These are phyloP conservation scores for Solanum gandarillasii DNA, from an alignment of 257 asterid species.

Conservation along the genomic window DNA sequence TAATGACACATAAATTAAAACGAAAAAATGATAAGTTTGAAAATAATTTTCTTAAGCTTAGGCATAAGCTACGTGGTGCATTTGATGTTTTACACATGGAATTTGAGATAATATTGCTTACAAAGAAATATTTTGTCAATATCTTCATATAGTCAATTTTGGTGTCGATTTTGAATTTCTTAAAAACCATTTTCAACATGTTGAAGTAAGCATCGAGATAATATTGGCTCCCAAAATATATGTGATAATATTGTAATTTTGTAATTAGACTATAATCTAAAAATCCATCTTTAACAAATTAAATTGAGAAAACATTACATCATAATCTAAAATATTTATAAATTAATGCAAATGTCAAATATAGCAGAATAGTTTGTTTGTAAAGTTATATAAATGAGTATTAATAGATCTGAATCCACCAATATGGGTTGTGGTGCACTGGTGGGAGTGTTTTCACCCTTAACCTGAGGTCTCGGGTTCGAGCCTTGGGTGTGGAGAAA, in stretches of 20 bases:
- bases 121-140: neutral
- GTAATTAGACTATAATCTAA: no score
- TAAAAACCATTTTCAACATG: neutral
- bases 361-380: no score
- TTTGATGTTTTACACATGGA: neutral
- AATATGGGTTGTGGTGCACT: no score
- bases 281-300: no score
- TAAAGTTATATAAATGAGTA: no score
- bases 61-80: neutral
- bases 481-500: no score
- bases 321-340: no score
- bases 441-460: no score
- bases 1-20: neutral
- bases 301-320: no score
- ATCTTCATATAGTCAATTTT: neutral
- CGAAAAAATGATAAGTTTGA: neutral
- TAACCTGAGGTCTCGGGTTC: no score
- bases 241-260: neutral
- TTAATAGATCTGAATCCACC: no score
- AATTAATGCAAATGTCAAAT: neutral
- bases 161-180: neutral
- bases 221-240: neutral
- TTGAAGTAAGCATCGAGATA: neutral
- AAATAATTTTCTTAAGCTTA: neutral
- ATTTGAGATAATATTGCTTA: neutral